Conservation (phyloP, 2,329 filamentous ascomycete genomes). For the Monosporascus sp. region DNA sequence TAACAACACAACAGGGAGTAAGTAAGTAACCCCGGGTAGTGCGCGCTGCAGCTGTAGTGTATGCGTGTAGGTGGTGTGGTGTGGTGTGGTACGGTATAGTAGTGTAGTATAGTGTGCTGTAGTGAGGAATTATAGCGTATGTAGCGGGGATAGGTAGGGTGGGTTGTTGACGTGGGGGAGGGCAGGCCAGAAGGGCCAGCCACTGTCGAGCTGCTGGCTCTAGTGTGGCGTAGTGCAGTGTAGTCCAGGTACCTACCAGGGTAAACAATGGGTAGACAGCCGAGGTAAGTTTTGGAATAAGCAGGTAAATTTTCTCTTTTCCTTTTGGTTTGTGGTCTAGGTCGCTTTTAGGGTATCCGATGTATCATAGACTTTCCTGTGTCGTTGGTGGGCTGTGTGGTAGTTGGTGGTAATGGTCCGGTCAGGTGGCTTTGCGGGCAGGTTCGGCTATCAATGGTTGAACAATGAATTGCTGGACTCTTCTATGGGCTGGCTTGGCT, state of each 20-base stretch:
- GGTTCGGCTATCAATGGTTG: background rate
- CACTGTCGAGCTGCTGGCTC: background rate
- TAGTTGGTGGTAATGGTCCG: background rate
- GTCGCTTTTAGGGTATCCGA: too few species aligned
- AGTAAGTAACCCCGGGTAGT: too few species aligned
- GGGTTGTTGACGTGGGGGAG: background rate
- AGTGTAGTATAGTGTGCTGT: background rate
- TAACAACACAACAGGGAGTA: too few species aligned
- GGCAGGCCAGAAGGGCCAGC: background rate
- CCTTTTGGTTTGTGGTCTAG: too few species aligned
- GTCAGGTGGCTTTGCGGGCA: background rate
- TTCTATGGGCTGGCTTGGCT: background rate
- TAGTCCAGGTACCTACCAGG: background rate
- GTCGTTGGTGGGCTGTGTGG: background rate
- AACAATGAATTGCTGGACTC: background rate
- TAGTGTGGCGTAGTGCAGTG: background rate
- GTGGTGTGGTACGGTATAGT: too few species aligned
- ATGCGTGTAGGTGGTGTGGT: too few species aligned
- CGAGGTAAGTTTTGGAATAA: too few species aligned
- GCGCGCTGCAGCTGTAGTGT: too few species aligned
- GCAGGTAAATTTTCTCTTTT: too few species aligned
- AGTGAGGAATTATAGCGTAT: background rate
- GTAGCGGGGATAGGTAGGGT: background rate
- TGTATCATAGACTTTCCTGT: too few species aligned
- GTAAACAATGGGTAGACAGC: too few species aligned